phyloP scores from a whole-genome alignment of 805 yeast species.

The Metschnikowia borealis region DNA sequence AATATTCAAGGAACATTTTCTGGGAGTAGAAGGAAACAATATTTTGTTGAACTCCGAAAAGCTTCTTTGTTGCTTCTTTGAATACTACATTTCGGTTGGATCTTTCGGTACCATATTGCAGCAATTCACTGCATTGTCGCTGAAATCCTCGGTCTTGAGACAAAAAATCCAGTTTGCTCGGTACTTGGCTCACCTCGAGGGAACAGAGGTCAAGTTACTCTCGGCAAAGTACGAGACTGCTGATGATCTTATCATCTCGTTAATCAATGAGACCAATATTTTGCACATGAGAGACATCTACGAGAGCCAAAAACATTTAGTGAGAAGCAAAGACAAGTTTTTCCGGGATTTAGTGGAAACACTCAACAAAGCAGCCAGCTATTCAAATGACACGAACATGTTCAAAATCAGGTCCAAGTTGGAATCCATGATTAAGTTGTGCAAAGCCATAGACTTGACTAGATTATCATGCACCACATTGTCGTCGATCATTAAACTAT shows the following conservation, averaged over 20 bases:
- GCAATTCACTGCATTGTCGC: conserved; percentile 16
- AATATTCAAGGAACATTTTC: conserved; percentile 17
- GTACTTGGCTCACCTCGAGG: conserved; percentile 20
- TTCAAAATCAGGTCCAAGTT: conserved; percentile 16
- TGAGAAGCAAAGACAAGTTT: conserved; percentile 9
- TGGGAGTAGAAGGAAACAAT: conserved; percentile 12
- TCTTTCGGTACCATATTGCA: conserved; percentile 16
- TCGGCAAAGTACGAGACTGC: background rate
- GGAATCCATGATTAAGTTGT: conserved; percentile 22
- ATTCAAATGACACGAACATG: conserved; percentile 1
- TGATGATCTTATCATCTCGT: conserved; percentile 7
- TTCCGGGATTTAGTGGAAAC: conserved; percentile 10
- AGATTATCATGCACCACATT: conserved; percentile 24
- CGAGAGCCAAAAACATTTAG: conserved; percentile 9
- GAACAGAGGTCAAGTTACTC: background rate
- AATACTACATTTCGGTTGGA: conserved; percentile 22
- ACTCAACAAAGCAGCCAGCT: conserved; percentile 17
- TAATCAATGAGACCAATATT: conserved; percentile 12
- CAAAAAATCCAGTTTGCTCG: conserved; percentile 19
- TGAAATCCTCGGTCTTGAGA: conserved; percentile 14
- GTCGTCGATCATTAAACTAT: conserved; percentile 21
- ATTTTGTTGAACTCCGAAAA: conserved; percentile 14
- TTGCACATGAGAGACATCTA: conserved; percentile 16
- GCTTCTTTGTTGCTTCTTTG: conserved; percentile 20
- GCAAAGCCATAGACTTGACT: conserved; percentile 19